Base-by-base conservation (phyloP, 2,329 filamentous ascomycete species). In the Fusarium verrucosum region DNA sequence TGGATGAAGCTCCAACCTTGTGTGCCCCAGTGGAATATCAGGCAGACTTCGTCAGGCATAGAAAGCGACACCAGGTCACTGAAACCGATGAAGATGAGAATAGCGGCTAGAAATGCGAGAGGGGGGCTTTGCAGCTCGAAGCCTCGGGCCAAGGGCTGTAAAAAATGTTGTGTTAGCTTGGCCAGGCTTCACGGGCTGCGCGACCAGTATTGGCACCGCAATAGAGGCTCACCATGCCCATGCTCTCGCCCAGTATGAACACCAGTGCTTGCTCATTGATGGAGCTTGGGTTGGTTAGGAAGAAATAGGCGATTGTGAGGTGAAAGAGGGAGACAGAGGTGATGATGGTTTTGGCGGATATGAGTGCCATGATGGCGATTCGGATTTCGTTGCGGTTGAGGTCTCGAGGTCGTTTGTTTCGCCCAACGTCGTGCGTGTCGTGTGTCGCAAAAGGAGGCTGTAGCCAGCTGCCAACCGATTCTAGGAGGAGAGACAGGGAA, bases 241-340 rank as follows among this genome's bases (percentile, higher is more conserved):
- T 91, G 50, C 91, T 87, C 77, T 96, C 90, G 51, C 92, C 92
- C 23, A 97, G 80, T 26, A 97, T 85, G 69, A 87, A 92, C 43
- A 97, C 91, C 20, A 96, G 77, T 49, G 89, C 88, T 72, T 96
- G 92, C 73, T 94, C 89, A 44, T 91, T 87, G 70, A 97, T 83
- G 38, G 85, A 83, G 61, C 81, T 79, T 7, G 94, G 94, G 57
- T 84, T 88, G 37, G 87, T 89, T 71, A 96, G 83, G 79, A 97
- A 90, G 81, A 95, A 92, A 78, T 89, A 93, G 71, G 89, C 92
- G 44, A 95, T 82, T 7, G 91, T 92, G 66, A 97, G 78, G 79
- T 97, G 92, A 81, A 95, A 92, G 74, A 96, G 85, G 69, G 90
- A 91, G 69, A 97, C 81, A 49, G 88, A 89, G 70, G 91, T 90